Evolutionary conservation across 2,329 filamentous ascomycete species (phyloP), one percentile per base, ranked within the genome.

Genomic region (Neoascochyta sp.): DNA sequence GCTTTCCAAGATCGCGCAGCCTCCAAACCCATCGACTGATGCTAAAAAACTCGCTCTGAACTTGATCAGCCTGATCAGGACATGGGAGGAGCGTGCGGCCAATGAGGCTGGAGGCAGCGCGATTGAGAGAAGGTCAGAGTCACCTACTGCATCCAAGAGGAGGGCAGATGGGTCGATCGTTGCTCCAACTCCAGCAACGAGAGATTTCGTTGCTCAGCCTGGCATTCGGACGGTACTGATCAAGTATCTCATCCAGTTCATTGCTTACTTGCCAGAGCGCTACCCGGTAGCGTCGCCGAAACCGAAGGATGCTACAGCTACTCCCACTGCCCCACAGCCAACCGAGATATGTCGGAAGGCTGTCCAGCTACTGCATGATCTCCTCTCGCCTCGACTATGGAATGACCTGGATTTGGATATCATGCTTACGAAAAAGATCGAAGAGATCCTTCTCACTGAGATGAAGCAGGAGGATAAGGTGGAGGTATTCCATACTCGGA

Each of bases 161-260:
- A 87, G 80, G 56, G 65, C 86, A n/a, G 85, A 89, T 32, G 74
- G 76, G n/a, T 71, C 75, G 2, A 60, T 71, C 41, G 64, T 67
- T 18, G 69, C 68, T 11, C 70, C 77, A 4, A 75, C 76, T 6
- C 73, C 78, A 4, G 72, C 78, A 3, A 33, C 44, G 2, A 60
- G 52, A 27, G 50, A 53, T 7, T 66, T 64, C 33, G 64, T 70
- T 14, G 67, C 67, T 9, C 54, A 47, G 11, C 59, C 74, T 1
- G 60, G 75, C 1, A 78, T 84, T 31, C 78, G 89, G 12, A 75
- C 81, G 23, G 83, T 87, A 61, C 83, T 98, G 69, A 76, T 95
- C 26, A 95, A 95, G 63, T 98, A 96, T 54, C 75, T 98, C 17
- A 85, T 96, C 16, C 86, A 92, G 39, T 96, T 96, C 63, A 95